Conservation (phyloP, 2,329 filamentous ascomycete species). For the Botrytis fragariae region DNA sequence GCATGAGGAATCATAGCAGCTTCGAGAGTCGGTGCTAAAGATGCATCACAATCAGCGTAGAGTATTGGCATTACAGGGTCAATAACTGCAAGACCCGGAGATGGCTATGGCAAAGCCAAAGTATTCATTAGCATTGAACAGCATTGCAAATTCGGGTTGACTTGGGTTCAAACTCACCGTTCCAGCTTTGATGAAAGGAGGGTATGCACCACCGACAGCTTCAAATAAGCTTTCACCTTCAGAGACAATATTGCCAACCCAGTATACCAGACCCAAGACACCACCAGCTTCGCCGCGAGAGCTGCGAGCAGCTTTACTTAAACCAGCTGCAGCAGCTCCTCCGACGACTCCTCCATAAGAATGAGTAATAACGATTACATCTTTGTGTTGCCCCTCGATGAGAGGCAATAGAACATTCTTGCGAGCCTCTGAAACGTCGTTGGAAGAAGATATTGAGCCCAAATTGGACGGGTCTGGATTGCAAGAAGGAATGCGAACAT, state of each 20-base stretch:
- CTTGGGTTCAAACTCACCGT: not conserved
- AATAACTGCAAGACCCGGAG: not conserved
- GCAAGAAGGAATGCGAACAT: not conserved
- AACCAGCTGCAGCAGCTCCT: not conserved
- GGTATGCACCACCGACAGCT: not conserved
- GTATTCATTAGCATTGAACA: not conserved
- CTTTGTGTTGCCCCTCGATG: not conserved
- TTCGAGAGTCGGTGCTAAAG: not conserved
- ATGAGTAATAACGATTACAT: not conserved
- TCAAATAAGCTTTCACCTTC: not conserved
- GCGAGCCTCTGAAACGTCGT: not conserved
- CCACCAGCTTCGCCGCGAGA: not conserved
- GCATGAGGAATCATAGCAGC: constrained; percentile 5
- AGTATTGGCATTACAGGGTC: not conserved
- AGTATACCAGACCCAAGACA: not conserved
- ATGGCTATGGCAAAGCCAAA: not conserved
- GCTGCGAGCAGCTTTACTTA: not conserved
- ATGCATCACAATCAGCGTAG: not conserved
- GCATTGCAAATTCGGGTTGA: fast-evolving
- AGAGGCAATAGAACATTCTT: not conserved
- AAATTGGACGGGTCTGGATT: not conserved
- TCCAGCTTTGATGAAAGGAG: not conserved
- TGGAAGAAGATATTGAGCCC: not conserved
- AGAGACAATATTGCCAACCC: not conserved
- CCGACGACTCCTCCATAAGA: not conserved